Percentiles rank a stretch among this genome's conserved stretches.
Evolutionary conservation across 2,329 filamentous ascomycete species (phyloP).

Genomic region (Sporothrix inflata): DNA sequence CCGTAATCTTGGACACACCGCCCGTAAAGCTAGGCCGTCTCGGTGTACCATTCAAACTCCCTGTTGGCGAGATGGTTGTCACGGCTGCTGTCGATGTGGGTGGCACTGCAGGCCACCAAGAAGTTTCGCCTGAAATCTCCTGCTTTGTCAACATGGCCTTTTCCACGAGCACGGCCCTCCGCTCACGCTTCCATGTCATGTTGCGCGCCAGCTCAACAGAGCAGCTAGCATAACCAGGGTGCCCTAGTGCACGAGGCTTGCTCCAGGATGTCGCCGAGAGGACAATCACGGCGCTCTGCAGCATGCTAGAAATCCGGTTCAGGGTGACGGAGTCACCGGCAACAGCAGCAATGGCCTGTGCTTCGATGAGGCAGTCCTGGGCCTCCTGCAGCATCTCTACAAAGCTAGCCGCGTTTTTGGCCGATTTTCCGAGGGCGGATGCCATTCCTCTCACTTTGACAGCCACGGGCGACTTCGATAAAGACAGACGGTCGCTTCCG

Average conservation of each 20-base stretch:
- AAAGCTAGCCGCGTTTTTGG: constrained; percentile 49
- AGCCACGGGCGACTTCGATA: constrained; percentile 44
- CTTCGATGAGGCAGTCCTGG: constrained; percentile 66
- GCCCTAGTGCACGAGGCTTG: constrained; percentile 50
- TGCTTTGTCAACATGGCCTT: constrained; percentile 48
- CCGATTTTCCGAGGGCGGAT: constrained; percentile 32
- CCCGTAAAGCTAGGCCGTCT: constrained; percentile 49
- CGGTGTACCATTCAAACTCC: constrained; percentile 33
- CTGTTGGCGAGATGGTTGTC: background rate
- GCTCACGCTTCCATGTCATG: constrained; percentile 68
- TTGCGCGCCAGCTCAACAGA: constrained; percentile 72
- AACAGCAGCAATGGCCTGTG: constrained; percentile 60
- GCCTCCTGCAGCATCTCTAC: constrained; percentile 65
- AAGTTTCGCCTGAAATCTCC: constrained; percentile 29
- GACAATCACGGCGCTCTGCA: constrained; percentile 68
- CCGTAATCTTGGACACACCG: background rate
- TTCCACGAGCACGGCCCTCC: constrained; percentile 54
- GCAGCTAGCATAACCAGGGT: constrained; percentile 63
- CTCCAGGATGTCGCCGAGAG: constrained; percentile 62
- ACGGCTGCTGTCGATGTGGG: background rate
- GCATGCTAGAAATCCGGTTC: constrained; percentile 63
- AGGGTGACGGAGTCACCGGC: constrained; percentile 62
- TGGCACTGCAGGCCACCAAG: constrained; percentile 40
- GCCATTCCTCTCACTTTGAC: constrained; percentile 38
- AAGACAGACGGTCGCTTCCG: constrained; percentile 45